Evolutionary conservation across 2,329 filamentous ascomycete genomes (phyloP).

Genomic region (Cryphonectria naterciae): DNA sequence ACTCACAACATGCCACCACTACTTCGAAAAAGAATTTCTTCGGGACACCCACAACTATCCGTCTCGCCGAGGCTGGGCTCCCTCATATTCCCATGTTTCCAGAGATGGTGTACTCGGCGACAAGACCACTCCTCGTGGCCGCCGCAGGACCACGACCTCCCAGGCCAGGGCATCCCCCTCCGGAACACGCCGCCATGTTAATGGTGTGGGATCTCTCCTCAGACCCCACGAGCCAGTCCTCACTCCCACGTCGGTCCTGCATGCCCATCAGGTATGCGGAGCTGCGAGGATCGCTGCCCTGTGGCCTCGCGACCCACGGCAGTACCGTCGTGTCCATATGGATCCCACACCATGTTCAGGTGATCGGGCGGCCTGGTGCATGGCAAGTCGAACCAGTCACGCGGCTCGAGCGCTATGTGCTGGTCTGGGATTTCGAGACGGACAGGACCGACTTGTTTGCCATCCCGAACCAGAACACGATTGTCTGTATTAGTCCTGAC

Average conservation of each 20-base stretch:
- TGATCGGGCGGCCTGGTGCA: slow-evolving; percentile 36
- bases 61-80: slow-evolving; percentile 40
- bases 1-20: not conserved
- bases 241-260: slow-evolving; percentile 40
- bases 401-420: slow-evolving; percentile 40
- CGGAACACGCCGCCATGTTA: slow-evolving; percentile 43
- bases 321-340: slow-evolving; percentile 45
- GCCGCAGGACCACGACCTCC: slow-evolving; percentile 45
- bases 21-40: slow-evolving; percentile 41
- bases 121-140: slow-evolving; percentile 43
- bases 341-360: slow-evolving; percentile 45
- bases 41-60: slow-evolving; percentile 39
- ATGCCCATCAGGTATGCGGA: slow-evolving; percentile 43
- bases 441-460: slow-evolving; percentile 42
- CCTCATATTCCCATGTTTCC: slow-evolving; percentile 45
- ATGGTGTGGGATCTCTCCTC: slow-evolving; percentile 43
- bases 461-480: slow-evolving; percentile 43
- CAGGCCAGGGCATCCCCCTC: slow-evolving; percentile 42
- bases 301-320: slow-evolving; percentile 42
- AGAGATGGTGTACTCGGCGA: slow-evolving; percentile 45
- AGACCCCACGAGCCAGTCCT: slow-evolving; percentile 21
- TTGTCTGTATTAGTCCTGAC: slow-evolving; percentile 44
- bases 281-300: slow-evolving; percentile 45
- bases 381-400: slow-evolving; percentile 41
- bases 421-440: slow-evolving; percentile 45